Evolutionary conservation across 306 rosid genomes (phyloP), one percentile per base, ranked within the genome.

Genomic region (Canavalia gladiata): DNA sequence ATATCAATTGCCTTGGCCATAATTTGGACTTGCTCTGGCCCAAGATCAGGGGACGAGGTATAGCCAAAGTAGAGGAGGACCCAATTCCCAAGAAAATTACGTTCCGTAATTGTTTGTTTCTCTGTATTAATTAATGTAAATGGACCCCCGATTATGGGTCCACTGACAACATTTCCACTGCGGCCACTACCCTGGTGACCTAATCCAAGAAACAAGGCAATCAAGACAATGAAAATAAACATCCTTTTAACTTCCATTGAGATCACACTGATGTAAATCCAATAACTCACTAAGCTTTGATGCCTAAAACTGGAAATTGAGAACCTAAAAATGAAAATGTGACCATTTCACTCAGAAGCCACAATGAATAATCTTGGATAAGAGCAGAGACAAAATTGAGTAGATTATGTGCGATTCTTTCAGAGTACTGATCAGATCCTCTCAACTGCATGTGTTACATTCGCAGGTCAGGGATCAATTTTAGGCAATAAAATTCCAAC

Each of bases 41-140:
- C 98, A 68, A 91, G 75, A 82, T 95, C 98, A 65, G 98, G 98
- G 57, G 98, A 95, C 56, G 94, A 95, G 59, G 98, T 91, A 84
- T 91, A 91, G 50, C 98, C 98, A 51, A 92, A 92, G 87, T 95
- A 91, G 41, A 95, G 91, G 63, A 95, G 97, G 76, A 89, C 80
- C 98, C 98, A 92, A 56, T 92, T 92, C 63, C 97, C 97, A 41
- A 54, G 86, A 77, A 95, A 85, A 86, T 78, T 82, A 11, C 37
- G 83, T 64, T 91, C 97, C 1, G 95, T 92, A 76, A 91, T 84
- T 0, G 82, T 84, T 72, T 52, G 87, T 78, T 86, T 91, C 73
- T 87, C 90, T n/a, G 92, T 87, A 78, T 95, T 88, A 42, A 87
- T 58, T 74, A 95, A 87, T 59, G 91, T 84, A 87, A 95, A 95